A percentile compares a stretch with the other conserved stretches of the same genome.
Evolutionary conservation across 1,284 basidiomycete genomes (phyloP).

Genomic region (Pholiota adiposa): DNA sequence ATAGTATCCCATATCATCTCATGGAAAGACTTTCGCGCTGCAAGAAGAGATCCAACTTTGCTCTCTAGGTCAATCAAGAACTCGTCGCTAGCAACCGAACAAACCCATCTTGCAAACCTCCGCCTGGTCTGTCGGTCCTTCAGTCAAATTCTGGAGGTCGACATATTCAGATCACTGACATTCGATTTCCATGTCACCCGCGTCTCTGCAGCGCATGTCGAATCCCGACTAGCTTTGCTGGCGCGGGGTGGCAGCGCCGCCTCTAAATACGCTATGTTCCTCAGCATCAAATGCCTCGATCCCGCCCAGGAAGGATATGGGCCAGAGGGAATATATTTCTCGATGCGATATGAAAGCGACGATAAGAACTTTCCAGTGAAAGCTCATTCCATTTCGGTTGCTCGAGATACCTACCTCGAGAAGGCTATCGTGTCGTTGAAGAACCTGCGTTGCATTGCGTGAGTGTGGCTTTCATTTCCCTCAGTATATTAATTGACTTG

Average conservation of each 20-base stretch:
- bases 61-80: not conserved
- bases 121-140: slow-evolving; percentile 4
- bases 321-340: not conserved
- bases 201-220: not conserved
- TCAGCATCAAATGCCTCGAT: slow-evolving; percentile 1
- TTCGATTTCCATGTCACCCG: not conserved
- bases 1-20: not conserved
- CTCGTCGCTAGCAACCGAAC: not conserved
- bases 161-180: not conserved
- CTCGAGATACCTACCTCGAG: not conserved
- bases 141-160: not conserved
- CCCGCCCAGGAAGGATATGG: not conserved
- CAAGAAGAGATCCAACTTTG: not conserved
- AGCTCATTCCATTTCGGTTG: not conserved
- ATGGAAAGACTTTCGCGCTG: not conserved
- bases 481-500: not conserved
- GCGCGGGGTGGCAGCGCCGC: not conserved
- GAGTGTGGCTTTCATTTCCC: not conserved
- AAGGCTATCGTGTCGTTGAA: slow-evolving; percentile 1
- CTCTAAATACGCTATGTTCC: not conserved
- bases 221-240: not conserved
- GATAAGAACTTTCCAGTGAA: not conserved
- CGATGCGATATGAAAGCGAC: not conserved
- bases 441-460: not conserved
- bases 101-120: not conserved